phyloP scores from a whole-genome alignment of 805 yeast species.

The Candida gorgasii region DNA sequence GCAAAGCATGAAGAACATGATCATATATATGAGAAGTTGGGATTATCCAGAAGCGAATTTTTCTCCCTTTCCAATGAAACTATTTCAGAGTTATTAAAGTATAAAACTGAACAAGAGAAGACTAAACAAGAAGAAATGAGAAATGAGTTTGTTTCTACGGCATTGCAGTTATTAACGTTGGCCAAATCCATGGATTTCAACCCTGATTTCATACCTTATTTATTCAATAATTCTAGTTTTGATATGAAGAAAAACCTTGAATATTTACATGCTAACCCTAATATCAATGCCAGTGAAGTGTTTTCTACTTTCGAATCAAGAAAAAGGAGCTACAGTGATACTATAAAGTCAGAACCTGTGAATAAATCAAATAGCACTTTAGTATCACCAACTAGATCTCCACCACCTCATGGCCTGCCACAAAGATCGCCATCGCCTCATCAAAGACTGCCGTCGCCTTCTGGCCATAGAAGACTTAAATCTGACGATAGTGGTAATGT shows the following conservation, averaged over 20 bases:
- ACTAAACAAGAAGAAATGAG: constrained; percentile 39
- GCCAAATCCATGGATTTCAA: constrained; percentile 34
- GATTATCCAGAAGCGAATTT: constrained; percentile 11
- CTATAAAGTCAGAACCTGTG: constrained; percentile 14
- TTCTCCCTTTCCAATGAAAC: constrained; percentile 38
- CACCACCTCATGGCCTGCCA: constrained; percentile 28
- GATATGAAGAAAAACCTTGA: constrained; percentile 16
- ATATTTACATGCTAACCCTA: constrained; percentile 20
- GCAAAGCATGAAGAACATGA: background rate
- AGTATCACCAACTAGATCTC: constrained; percentile 32
- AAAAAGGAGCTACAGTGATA: constrained; percentile 27
- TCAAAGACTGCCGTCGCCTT: constrained; percentile 24
- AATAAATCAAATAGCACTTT: constrained; percentile 16
- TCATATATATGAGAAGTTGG: constrained; percentile 3
- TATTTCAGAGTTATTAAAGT: constrained; percentile 33
- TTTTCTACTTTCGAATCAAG: background rate
- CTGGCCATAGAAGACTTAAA: constrained; percentile 22
- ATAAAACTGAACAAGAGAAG: constrained; percentile 44
- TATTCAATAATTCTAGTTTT: constrained; percentile 23
- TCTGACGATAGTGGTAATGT: constrained; percentile 26
- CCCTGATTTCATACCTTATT: constrained; percentile 36
- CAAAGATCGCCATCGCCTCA: constrained; percentile 17
- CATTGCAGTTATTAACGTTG: constrained; percentile 37
- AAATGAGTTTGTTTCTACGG: constrained; percentile 29
- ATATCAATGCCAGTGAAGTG: constrained; percentile 18